Conservation (phyloP, 768 basidiomycete genomes). For the Hericium alpestre region DNA sequence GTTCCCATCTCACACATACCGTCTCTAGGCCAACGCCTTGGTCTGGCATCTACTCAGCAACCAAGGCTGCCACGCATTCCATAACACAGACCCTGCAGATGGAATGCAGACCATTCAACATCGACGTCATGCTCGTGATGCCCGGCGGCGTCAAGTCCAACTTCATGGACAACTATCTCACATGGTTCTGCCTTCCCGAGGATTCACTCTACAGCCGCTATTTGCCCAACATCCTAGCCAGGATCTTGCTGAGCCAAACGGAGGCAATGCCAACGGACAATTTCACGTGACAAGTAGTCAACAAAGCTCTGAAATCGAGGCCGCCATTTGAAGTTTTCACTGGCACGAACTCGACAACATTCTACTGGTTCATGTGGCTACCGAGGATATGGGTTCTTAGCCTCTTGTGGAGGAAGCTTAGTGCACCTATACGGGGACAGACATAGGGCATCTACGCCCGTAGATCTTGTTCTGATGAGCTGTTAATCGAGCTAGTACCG, state of each 20-base stretch:
- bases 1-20: constrained; percentile 3
- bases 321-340: constrained; percentile 44
- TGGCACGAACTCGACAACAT: constrained; percentile 33
- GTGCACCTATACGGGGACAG: neutral
- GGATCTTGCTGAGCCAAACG: constrained; percentile 45
- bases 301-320: constrained; percentile 30
- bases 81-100: constrained; percentile 57
- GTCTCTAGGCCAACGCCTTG: constrained; percentile 54
- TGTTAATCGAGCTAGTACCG: too few relatives aligned
- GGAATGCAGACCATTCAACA: constrained; percentile 65
- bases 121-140: constrained; percentile 58
- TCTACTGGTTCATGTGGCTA: constrained; percentile 43
- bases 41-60: constrained; percentile 47
- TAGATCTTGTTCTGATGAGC: too few relatives aligned
- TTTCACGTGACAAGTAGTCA: constrained; percentile 47
- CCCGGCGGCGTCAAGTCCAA: constrained; percentile 62
- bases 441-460: too few relatives aligned
- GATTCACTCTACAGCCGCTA: constrained; percentile 46
- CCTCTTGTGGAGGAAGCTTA: constrained; percentile 27
- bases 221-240: constrained; percentile 39
- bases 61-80: constrained; percentile 48
- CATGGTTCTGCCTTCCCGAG: constrained; percentile 33
- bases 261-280: constrained; percentile 37
- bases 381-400: constrained; percentile 35
- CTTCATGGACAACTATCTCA: constrained; percentile 41